A percentile compares a stretch with the other conserved stretches of the same genome.
Evolutionary conservation across 306 rosid genomes (phyloP).

Genomic region (Comarum palustre): DNA sequence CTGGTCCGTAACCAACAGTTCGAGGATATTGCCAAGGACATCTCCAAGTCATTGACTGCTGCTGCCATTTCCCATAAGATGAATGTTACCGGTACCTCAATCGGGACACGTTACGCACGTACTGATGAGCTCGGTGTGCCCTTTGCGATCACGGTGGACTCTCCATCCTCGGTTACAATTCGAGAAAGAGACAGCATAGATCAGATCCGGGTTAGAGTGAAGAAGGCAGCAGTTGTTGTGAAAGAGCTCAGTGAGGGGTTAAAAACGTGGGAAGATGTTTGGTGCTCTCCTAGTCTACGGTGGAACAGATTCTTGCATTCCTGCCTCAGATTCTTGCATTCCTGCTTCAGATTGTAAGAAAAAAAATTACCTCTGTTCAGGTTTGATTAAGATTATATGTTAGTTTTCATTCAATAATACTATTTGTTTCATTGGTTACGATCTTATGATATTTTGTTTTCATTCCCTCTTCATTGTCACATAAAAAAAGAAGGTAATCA

Average conservation of each 20-base stretch:
- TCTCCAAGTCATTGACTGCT: conserved; percentile 71
- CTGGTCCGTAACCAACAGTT: conserved; percentile 72
- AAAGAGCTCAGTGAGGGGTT: neutral
- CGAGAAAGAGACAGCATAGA: conserved; percentile 83
- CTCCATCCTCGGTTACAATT: conserved; percentile 58
- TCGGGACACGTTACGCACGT: conserved; percentile 81
- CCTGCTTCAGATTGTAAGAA: no score
- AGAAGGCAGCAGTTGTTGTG: conserved; percentile 54
- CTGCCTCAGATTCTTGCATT: no score
- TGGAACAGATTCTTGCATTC: no score
- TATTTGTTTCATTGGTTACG: no score
- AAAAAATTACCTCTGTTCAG: no score
- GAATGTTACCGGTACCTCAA: conserved; percentile 81
- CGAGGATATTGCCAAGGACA: conserved; percentile 75
- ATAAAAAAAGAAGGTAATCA: neutral
- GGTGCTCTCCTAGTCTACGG: no score
- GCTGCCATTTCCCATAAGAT: conserved; percentile 75
- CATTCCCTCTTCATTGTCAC: neutral
- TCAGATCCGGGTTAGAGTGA: conserved; percentile 70
- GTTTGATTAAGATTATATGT: no score
- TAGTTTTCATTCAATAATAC: no score
- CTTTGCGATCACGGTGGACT: conserved; percentile 71
- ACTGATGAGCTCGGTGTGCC: conserved; percentile 92
- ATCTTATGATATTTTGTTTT: no score
- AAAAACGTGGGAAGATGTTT: no score